Evolutionary conservation across 2,329 filamentous ascomycete species (phyloP), one percentile per base, ranked within the genome.

Genomic region (Ceratocystis colombiana): DNA sequence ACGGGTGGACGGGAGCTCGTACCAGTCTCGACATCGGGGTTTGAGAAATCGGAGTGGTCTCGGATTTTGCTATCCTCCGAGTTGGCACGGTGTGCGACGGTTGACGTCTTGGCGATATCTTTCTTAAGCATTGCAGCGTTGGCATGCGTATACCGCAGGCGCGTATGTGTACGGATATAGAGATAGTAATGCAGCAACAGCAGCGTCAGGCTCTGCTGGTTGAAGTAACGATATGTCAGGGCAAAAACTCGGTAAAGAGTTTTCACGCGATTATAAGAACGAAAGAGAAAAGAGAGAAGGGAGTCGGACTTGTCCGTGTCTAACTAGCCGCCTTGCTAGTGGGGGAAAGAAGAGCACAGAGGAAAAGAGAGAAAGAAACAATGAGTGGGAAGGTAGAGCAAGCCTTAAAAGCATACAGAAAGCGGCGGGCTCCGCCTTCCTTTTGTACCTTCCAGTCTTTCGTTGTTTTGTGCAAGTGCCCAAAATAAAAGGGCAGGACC

Each of bases 11-110:
- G 37, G 37, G 37, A 15, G 17, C 22, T 33, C 61, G 44, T 63
- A 63, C 61, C 61, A 48, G 61, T 63, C 61, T 63, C 41, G 61
- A 48, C 44, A 48, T 63, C 61, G 17, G 25, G 44, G 7, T 63
- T 46, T 30, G 44, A 30, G 44, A 25, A 63, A 17, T 63, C 10
- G 41, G 61, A 33, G 20, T 6, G n/a, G 37, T 33, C 28, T n/a
- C 46, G 25, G 25, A 20, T 48, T 46, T 30, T 50, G 41, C 61
- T 41, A 10, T 63, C 61, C 22, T 50, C 20, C 17, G 61, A 63
- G 25, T 63, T 45, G 61, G 61, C 22, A 25, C 61, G 61, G 5
- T 63, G 37, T 28, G 46, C 61, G 61, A 46, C 41, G 20, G 44
- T 48, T 59, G 55, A 59, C 55, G 55, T 22, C 55, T 59, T 59